Evolutionary conservation across 2,329 filamentous ascomycete genomes (phyloP).

Genomic region (Verticillium zaregamsianum): DNA sequence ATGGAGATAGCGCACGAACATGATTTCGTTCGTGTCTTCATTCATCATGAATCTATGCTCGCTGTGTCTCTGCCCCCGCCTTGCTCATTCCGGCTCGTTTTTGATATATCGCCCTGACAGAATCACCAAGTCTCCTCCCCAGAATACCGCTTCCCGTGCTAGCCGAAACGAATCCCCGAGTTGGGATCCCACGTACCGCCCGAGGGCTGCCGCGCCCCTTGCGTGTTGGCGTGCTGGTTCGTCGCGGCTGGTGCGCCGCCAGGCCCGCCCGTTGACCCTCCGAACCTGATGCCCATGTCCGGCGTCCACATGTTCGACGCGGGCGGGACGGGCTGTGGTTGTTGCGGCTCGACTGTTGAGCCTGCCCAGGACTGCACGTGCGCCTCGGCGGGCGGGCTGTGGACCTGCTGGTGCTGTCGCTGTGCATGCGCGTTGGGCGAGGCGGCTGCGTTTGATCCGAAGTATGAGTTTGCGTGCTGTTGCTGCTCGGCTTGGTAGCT

Average conservation of each 20-base stretch:
- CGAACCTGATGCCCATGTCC: conserved; percentile 77
- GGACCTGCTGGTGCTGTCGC: conserved; percentile 21
- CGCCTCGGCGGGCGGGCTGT: conserved; percentile 33
- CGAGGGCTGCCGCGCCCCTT: conserved; percentile 16
- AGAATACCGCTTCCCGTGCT: neutral
- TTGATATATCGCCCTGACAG: neutral
- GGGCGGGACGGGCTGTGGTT: conserved; percentile 42
- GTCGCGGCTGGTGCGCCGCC: conserved; percentile 9
- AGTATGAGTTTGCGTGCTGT: conserved; percentile 13
- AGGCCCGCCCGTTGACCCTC: conserved; percentile 31
- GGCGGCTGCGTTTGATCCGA: conserved; percentile 8
- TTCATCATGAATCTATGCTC: neutral
- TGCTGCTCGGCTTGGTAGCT: conserved; percentile 11
- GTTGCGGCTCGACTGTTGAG: conserved; percentile 52
- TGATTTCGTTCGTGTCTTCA: neutral
- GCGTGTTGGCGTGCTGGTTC: neutral
- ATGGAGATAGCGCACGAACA: neutral
- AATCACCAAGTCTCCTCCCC: neutral
- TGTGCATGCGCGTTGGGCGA: conserved; percentile 7
- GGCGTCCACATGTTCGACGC: conserved; percentile 66
- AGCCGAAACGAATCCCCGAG: conserved; percentile 54
- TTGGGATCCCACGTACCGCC: conserved; percentile 55
- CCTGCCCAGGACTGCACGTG: conserved; percentile 56
- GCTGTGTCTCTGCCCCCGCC: neutral
- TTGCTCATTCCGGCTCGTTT: neutral